Percentiles rank a stretch among this genome's conserved stretches.
Conservation (phyloP, 768 basidiomycete species). For the Phanerochaete carnosa region DNA sequence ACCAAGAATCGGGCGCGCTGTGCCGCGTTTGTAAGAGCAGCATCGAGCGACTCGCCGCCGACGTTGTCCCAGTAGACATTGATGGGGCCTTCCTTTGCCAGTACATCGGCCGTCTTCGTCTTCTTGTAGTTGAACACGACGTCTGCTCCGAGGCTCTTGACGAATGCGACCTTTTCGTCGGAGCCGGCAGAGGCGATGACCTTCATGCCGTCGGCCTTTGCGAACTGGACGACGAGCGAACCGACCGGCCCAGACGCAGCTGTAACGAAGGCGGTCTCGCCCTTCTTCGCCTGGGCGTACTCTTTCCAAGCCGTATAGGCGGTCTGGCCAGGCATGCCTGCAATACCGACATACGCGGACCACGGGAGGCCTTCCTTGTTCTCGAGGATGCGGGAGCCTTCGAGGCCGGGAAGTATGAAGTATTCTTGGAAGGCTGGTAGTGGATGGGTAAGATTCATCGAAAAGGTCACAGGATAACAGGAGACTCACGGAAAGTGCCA, state of each 20-base stretch:
- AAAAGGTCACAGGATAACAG: slow-evolving; percentile 30
- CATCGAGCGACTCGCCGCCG: slow-evolving; percentile 25
- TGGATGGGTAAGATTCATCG: not conserved
- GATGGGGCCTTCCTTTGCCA: slow-evolving; percentile 55
- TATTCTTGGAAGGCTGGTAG: slow-evolving; percentile 40
- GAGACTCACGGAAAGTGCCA: slow-evolving; percentile 16
- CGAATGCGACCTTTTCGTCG: slow-evolving; percentile 67
- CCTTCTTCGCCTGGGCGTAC: slow-evolving; percentile 39
- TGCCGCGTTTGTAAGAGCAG: slow-evolving; percentile 17
- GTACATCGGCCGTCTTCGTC: slow-evolving; percentile 43
- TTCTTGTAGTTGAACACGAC: slow-evolving; percentile 77
- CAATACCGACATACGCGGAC: slow-evolving; percentile 45
- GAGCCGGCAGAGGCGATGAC: slow-evolving; percentile 72
- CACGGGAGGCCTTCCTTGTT: slow-evolving; percentile 46
- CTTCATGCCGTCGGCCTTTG: slow-evolving; percentile 42
- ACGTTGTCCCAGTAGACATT: slow-evolving; percentile 39
- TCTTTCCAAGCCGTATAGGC: slow-evolving; percentile 41
- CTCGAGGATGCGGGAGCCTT: slow-evolving; percentile 27
- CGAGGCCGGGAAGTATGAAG: slow-evolving; percentile 24
- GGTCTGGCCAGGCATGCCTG: slow-evolving; percentile 41
- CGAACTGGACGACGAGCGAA: slow-evolving; percentile 51
- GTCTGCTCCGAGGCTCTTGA: slow-evolving; percentile 60
- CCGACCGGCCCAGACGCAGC: slow-evolving; percentile 55
- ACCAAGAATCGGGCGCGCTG: slow-evolving; percentile 23
- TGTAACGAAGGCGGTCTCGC: slow-evolving; percentile 48